phyloP scores from a whole-genome alignment of 2,329 filamentous ascomycete genomes.

The Stachybotrys chlorohalonatus region DNA sequence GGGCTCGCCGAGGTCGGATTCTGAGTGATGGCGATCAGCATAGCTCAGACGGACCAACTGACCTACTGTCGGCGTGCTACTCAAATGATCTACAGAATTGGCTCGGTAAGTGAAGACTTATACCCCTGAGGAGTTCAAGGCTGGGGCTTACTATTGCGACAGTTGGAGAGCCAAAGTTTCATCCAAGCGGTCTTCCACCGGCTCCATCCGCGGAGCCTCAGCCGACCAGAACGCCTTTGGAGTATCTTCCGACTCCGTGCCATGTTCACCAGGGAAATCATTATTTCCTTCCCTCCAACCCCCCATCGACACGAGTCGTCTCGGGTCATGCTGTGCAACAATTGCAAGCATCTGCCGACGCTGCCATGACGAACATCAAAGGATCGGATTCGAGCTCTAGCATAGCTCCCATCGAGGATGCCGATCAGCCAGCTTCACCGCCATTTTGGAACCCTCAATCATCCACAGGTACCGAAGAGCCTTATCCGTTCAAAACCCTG shows the following conservation, averaged over 20 bases:
- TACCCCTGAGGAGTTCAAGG: background rate
- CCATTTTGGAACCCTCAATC: background rate
- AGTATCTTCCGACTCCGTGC: constrained; percentile 5
- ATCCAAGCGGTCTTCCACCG: constrained; percentile 17
- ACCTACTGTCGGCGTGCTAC: constrained; percentile 15
- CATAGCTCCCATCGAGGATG: background rate
- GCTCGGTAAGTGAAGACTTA: constrained; percentile 19
- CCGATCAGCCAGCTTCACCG: background rate
- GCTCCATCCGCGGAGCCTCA: constrained; percentile 13
- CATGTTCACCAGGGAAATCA: constrained; percentile 12
- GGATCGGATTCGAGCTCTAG: background rate
- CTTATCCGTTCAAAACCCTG: background rate
- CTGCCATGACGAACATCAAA: constrained; percentile 7
- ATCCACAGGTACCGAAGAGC: constrained; percentile 4
- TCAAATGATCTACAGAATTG: constrained; percentile 22
- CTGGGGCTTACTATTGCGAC: background rate
- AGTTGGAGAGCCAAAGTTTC: constrained; percentile 19
- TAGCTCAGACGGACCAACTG: constrained; percentile 9
- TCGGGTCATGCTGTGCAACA: constrained; percentile 14
- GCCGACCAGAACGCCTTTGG: constrained; percentile 8
- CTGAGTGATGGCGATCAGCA: constrained; percentile 6
- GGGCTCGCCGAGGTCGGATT: constrained; percentile 18
- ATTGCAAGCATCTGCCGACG: constrained; percentile 17
- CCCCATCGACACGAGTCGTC: background rate
- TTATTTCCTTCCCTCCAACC: constrained; percentile 12